Base-by-base conservation (phyloP, 1,139 yeast species). In the Geotrichum histeridarum region DNA sequence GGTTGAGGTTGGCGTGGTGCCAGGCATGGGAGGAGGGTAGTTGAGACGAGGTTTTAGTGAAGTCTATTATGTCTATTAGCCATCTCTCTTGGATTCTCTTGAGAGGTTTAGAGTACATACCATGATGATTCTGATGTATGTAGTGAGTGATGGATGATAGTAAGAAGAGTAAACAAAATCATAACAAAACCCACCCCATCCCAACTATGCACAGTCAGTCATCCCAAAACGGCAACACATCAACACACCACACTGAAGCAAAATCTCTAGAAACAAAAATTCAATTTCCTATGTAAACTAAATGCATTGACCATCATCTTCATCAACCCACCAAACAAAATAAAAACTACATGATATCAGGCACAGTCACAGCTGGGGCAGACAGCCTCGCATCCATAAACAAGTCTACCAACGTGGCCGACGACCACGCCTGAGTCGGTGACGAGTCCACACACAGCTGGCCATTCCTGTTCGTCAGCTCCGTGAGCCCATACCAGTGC, bases 341-440 rank as follows among this genome's bases (percentile, higher is more conserved):
- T 7, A 12, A 12, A 33, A 12, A 33, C 36, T 33, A 12, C 36
- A 12, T 12, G 4, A 33, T 22, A 22, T 22, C 27, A 5, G 27
- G 27, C 27, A 22, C 11, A 3, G 11, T 14, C 42, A 38, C 11
- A 14, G 42, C 18, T 9, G 18, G 15, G 8, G 30, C n/a, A 39
- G 14, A 39, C 43, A 39, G 30, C 31, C 43, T 37, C 17, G 52
- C 63, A 78, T 89, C 96, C 60, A 78, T 77, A 69, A 83, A 86
- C 56, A 93, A 72, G 67, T 93, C 98, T 50, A 93, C 72, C 58
- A 93, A 71, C 64, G 96, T 87, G 2, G 94, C 85, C 0, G 90
- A 73, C 66, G 95, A 86, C 99, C 99, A 93, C 0, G 98, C 98
- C 69, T 93, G 99, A 0, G 97, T 84, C 3, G 98, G 96, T 61